These are phyloP conservation scores for Clarireedia hainanense DNA, from an alignment of 2,329 filamentous ascomycete species.

Conservation along the genomic window DNA sequence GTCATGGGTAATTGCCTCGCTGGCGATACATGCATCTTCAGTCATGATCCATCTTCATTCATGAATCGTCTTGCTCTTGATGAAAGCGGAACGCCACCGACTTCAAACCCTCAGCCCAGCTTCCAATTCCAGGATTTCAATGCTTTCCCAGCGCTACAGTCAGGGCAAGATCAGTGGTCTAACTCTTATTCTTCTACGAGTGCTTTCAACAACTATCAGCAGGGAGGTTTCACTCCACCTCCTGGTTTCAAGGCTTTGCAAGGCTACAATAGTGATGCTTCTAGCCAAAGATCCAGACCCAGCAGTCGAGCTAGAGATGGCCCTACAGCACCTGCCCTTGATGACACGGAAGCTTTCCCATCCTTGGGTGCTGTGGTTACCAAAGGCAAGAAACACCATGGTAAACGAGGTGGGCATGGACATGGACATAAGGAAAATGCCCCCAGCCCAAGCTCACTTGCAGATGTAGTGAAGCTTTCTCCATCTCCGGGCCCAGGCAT, in stretches of 20 bases:
- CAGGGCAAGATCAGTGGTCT: constrained; percentile 51
- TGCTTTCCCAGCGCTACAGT: constrained; percentile 71
- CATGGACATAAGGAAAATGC: constrained; percentile 58
- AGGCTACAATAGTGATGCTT: constrained; percentile 47
- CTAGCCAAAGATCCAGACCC: constrained; percentile 72
- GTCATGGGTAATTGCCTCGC: constrained; percentile 92
- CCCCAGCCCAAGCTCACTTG: constrained; percentile 67
- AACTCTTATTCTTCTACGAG: constrained; percentile 35
- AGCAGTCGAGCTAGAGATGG: constrained; percentile 63
- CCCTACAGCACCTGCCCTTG: constrained; percentile 66
- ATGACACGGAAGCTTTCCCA: constrained; percentile 94
- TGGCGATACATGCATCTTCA: constrained; percentile 91
- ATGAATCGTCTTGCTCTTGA: constrained; percentile 74
- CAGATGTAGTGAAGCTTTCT: constrained; percentile 92
- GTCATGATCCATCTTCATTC: constrained; percentile 83
- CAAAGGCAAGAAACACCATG: constrained; percentile 88
- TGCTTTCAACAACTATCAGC: constrained; percentile 44
- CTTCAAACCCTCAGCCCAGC: constrained; percentile 52
- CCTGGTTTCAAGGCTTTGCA: constrained; percentile 62
- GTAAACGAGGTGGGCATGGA: constrained; percentile 78
- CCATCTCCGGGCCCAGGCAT: constrained; percentile 67
- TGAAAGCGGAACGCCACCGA: constrained; percentile 57
- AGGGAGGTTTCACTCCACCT: constrained; percentile 51
- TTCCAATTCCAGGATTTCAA: constrained; percentile 79
- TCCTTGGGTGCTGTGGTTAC: constrained; percentile 68